Evolutionary conservation across 2,329 filamentous ascomycete genomes (phyloP), one percentile per base, ranked within the genome.

Genomic region (Fusarium sp.): DNA sequence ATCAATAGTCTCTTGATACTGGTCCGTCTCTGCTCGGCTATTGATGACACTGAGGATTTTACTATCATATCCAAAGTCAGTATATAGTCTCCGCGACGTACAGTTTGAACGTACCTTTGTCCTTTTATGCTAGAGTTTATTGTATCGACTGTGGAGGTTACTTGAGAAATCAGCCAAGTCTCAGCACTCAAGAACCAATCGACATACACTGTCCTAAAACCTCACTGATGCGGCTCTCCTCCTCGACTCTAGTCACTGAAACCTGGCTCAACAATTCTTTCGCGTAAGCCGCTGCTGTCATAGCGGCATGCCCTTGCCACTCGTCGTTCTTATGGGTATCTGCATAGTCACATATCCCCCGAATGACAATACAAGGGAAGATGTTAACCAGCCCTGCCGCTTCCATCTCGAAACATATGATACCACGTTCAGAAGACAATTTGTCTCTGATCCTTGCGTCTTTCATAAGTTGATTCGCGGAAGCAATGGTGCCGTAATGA

Each of bases 281-380:
- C 48, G 21, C 19, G 3, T 48, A 48, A 1, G 44, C 44, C 11
- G 26, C 44, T 3, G 26, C 44, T 11, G n/a, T 19, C 26, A 48
- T 48, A 6, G 19, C 19, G 0, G 48, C 21, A 7, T 23, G 39
- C 3, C 8, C 30, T 11, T 50, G 19, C 48, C 48, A 37, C 23
- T 18, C 4, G 0, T 71, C 25, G 5, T 60, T 64, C 39, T 61
- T 69, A 57, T 82, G 79, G 0, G 71, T 74, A 51, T 83, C 80
- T 3, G 78, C 70, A 50, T 81, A 82, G 41, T 80, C 77, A 28
- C 76, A 82, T 1, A 81, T 78, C 0, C 79, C 80, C 5, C 79
- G 73, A 12, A 82, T 77, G 0, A 78, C 70, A 0, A 81, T 31
- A n/a, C 76, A 81, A 0, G 76, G 76, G 5, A 79, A 71, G 1